Percentiles rank a stretch among this genome's conserved stretches.
Evolutionary conservation across 1,139 yeast species (phyloP).

Genomic region (Candida tetrigidarum): DNA sequence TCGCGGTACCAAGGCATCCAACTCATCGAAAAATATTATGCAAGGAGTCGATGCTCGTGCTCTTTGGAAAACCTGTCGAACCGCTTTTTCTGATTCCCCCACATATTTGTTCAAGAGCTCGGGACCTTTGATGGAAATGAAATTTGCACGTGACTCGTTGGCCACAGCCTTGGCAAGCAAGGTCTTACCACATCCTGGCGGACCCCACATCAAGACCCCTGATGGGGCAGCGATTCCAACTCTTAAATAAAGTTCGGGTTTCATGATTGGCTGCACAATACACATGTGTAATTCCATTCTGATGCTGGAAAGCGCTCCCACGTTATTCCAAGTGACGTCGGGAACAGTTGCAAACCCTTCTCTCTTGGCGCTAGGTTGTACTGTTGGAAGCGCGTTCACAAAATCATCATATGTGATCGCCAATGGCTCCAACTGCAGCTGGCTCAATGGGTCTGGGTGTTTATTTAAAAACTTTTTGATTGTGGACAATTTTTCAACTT

Average conservation of each 20-base stretch:
- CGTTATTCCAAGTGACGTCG: slow-evolving; percentile 94
- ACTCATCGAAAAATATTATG: slow-evolving; percentile 92
- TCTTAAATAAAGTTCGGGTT: slow-evolving; percentile 86
- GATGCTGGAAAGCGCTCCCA: slow-evolving; percentile 83
- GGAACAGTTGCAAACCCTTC: slow-evolving; percentile 99
- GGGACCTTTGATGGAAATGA: slow-evolving; percentile 94
- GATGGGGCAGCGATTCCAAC: slow-evolving; percentile 98
- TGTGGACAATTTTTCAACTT: slow-evolving; percentile 55
- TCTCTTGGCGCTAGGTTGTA: slow-evolving; percentile 97
- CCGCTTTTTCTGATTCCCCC: slow-evolving; percentile 95
- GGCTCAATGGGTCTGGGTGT: slow-evolving; percentile 81
- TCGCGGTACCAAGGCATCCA: slow-evolving; percentile 95
- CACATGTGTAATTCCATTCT: slow-evolving; percentile 96
- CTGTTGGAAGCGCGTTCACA: slow-evolving; percentile 81
- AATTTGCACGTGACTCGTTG: slow-evolving; percentile 93
- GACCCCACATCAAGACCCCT: slow-evolving; percentile 98
- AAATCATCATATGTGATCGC: slow-evolving; percentile 82
- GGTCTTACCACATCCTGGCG: slow-evolving; percentile 99
- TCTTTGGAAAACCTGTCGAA: slow-evolving; percentile 90
- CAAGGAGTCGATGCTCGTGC: slow-evolving; percentile 97
- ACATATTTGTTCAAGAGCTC: slow-evolving; percentile 93
- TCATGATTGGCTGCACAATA: slow-evolving; percentile 92
- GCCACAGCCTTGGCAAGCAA: slow-evolving; percentile 97
- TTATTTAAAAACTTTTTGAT: slow-evolving; percentile 71
- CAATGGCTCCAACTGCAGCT: slow-evolving; percentile 73